Evolutionary conservation across 2,329 filamentous ascomycete genomes (phyloP), one percentile per base, ranked within the genome.

Genomic region (Raffaelea albimanens): DNA sequence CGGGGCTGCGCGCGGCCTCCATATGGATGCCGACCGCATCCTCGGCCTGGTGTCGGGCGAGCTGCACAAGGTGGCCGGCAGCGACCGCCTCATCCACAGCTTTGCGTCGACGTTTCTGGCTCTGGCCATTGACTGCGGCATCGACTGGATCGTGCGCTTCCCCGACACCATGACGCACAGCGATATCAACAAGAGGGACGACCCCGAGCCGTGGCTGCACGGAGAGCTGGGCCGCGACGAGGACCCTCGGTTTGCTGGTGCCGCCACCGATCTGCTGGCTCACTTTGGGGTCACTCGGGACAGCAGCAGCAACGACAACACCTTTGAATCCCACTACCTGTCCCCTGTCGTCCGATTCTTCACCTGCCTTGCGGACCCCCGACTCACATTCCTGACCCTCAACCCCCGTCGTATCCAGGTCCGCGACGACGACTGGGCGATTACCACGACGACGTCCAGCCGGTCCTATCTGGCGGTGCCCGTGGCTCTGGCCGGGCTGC

Each of bases 81-180:
- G 13, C 19, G 23, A 18, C 43, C 34, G 20, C n/a, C n/a, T n/a
- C n/a, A n/a, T 45, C 22, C 11, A 38, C 14, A 38, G n/a, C 22
- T 46, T 49, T 20, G 21, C 22, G 10, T 41, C 40, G 44, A 25
- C 29, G 11, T 48, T 45, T n/a, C 47, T 55, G 23, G 53, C 48
- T 2, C 31, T 45, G n/a, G 51, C 51, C 31, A 43, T 55, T 14
- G 51, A 55, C 48, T 50, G 50, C 34, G 53, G 53, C 4, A 13
- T 52, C 2, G 48, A 46, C 22, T 55, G 53, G 53, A 45, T 55
- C 8, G 33, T 49, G 5, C 40, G 38, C 8, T 54, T 56, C 38
- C 50, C 55, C 2, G 31, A 16, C 2, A 21, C 31, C 5, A 45
- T 56, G 43, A n/a, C n/a, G n/a, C n/a, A 18, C 39, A 13, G 38